Conservation (phyloP, 73 alveolate species). For the Tetrahymena thermophila region DNA sequence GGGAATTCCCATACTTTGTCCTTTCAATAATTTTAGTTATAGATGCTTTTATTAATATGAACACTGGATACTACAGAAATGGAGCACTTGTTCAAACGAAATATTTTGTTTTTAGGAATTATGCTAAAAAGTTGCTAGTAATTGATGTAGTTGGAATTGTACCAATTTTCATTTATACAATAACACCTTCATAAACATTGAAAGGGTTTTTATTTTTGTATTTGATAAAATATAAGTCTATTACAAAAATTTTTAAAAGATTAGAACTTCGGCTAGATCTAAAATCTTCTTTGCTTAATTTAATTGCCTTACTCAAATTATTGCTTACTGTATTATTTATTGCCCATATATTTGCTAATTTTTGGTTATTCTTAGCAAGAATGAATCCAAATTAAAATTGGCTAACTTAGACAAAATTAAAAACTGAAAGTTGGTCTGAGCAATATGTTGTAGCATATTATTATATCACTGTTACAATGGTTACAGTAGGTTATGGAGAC, state of each 20-base stretch:
- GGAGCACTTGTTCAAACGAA: neutral
- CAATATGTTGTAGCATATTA: constrained; percentile 43
- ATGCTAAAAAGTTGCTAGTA: neutral
- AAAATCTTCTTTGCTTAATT: neutral
- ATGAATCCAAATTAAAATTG: neutral
- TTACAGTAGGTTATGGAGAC: constrained; percentile 80
- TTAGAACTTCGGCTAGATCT: neutral
- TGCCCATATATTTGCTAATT: neutral
- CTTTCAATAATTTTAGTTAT: neutral
- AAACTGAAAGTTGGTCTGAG: neutral
- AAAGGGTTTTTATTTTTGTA: neutral
- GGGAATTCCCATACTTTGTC: neutral
- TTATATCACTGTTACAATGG: constrained; percentile 69
- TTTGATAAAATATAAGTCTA: neutral
- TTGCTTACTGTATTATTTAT: neutral
- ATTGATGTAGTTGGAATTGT: neutral
- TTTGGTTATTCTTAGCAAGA: neutral
- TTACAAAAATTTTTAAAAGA: neutral
- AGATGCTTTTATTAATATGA: neutral
- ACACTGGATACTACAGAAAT: neutral
- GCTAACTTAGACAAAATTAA: neutral
- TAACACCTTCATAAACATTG: neutral
- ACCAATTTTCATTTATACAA: neutral
- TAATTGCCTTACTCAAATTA: neutral
- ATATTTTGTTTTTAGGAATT: neutral